A percentile compares a stretch with the other conserved stretches of the same genome.
Conservation (phyloP, 176 grass and related monocot genomes). For the Bothriochloa decipiens region DNA sequence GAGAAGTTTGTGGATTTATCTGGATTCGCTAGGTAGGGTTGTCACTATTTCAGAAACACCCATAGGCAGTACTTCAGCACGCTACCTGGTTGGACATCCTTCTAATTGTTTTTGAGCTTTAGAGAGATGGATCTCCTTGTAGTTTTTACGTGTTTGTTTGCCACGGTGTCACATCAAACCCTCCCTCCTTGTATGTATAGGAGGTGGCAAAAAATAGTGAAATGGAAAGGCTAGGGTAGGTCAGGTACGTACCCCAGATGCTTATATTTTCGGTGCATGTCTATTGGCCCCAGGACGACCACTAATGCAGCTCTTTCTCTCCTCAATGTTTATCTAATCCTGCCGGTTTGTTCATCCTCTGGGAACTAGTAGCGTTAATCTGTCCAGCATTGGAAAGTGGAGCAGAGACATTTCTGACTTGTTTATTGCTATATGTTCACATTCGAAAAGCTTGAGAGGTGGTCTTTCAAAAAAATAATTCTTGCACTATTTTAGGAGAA, state of each 20-base stretch:
- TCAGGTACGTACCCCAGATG: constrained; percentile 38
- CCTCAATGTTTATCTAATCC: constrained; percentile 20
- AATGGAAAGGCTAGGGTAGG: constrained; percentile 44
- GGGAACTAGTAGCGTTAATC: constrained; percentile 36
- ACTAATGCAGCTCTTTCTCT: constrained; percentile 55
- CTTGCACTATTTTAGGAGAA: too few relatives aligned
- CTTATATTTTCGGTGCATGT: constrained; percentile 24
- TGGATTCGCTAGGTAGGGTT: not conserved
- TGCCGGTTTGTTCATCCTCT: constrained; percentile 19
- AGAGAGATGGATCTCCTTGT: not conserved
- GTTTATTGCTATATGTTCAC: not conserved
- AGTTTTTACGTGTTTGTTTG: constrained; percentile 51
- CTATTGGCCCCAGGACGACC: constrained; percentile 48
- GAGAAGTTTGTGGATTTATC: constrained; percentile 27
- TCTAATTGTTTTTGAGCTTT: constrained; percentile 19
- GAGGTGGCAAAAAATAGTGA: constrained; percentile 49
- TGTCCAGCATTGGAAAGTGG: constrained; percentile 28
- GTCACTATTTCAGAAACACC: not conserved
- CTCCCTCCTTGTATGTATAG: not conserved
- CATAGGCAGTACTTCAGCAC: constrained; percentile 10
- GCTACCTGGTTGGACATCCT: constrained; percentile 36
- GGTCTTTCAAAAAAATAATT: not conserved
- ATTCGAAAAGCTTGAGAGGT: not conserved
- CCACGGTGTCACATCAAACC: constrained; percentile 42
- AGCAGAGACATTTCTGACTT: not conserved